Evolutionary conservation across 345 rosid genomes (phyloP), one percentile per base, ranked within the genome.

Genomic region (Pistacia vera): DNA sequence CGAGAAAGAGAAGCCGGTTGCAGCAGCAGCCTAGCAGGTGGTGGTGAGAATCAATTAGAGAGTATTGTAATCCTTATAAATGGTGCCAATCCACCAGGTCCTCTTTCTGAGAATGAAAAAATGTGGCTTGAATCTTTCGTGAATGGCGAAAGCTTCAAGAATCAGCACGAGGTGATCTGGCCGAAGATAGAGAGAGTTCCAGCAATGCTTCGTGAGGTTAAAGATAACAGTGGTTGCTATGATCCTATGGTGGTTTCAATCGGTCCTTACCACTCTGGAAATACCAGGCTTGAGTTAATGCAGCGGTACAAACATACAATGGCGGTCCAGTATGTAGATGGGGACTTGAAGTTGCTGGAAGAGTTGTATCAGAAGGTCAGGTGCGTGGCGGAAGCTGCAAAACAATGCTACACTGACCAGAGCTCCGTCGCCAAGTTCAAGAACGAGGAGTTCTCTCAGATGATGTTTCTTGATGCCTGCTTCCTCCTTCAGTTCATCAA

Each of bases 221-320:
- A 60, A 11, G 28, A 28, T 8, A 52, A 51, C 68, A 11, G 22
- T 0, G 72, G 70, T 25, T 72, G 73, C 28, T 82, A 48, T 36
- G 70, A 74, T 49, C 85, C 80, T 1, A 25, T 30, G 30, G 57
- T 72, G 52, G 46, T 82, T 36, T 46, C 78, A 3, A 17, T 81
- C 10, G 84, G 79, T 16, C 81, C 84, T 62, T 35, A 78, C 6
- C 82, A 75, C 65, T 82, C 68, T 25, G 30, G 2, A 1, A 14
- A 72, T 7, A 63, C 59, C 16, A 10, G 28, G 6, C 55, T 71
- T 22, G 13, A 48, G 33, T 57, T 57, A 3, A 18, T 57, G 61
- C 33, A 30, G 33, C 33, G 0, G 33, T 1, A 30, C 33, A 30
- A 30, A 2, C 33, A 0, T 30, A 30, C 2, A 30, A 30, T 30